Base-by-base conservation (phyloP, 2,329 filamentous ascomycete species). In the Pseudogymnoascus sp. region DNA sequence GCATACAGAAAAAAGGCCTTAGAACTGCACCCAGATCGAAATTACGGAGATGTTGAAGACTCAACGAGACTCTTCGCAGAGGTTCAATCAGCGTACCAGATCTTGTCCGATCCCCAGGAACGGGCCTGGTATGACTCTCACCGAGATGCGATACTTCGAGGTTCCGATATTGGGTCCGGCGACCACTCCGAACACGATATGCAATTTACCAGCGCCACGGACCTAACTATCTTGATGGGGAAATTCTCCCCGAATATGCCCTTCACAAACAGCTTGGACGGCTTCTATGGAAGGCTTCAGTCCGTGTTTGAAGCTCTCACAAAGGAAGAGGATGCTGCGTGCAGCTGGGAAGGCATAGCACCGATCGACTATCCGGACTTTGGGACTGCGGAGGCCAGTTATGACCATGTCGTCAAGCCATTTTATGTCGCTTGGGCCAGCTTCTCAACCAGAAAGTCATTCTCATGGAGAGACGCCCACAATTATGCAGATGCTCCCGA, bases 81-180 rank as follows among this genome's bases (percentile, higher is more conserved):
- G 71, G 82, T 97, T 28, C 93, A 97, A 73, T 83, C 91, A 36
- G 94, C 94, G 53, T 96, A 99, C 72, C 91, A 97, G 73, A 85
- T 99, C n/a, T 82, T 99, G 1, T 96, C 92, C 1, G 94, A 99
- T 72, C 86, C 91, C 9, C 93, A 99, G 72, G 94, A 99, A 73
- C 85, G 94, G 67, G 88, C 92, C 33, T 99, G 94, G 94, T 99
- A 99, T 76, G 93, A 99, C 75, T 91, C 91, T 2, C 94, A 99
- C 71, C 87, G 91, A 63, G 87, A 91, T 67, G 86, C 89, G 58
- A 95, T 97, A 64, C 77, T 97, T 64, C 82, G 83, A 30, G 77
- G 78, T 33, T 77, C 74, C 25, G 74, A 73, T 47, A 69, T 67
- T 8, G 69, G 70, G 8, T 66, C 71, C 33, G 73, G 73, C 53